phyloP scores from a whole-genome alignment of 768 basidiomycete genomes.

The Cystofilobasidium macerans region DNA sequence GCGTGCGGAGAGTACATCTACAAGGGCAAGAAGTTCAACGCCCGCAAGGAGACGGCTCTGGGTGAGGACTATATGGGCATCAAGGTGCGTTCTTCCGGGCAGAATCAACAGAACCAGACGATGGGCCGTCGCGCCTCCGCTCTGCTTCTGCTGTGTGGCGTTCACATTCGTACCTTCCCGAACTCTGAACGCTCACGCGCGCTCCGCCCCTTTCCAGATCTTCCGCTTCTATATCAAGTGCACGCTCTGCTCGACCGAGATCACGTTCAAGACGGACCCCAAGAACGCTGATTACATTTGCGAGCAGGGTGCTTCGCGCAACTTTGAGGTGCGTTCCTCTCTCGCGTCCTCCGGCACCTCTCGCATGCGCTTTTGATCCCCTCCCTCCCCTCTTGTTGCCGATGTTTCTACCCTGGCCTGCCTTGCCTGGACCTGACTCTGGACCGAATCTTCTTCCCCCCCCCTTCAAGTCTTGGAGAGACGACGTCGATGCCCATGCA shows the following conservation, averaged over 20 bases:
- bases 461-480: conserved; percentile 33
- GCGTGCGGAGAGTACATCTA: conserved; percentile 92
- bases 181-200: neutral
- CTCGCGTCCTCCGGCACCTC: neutral
- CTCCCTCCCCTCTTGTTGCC: neutral
- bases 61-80: conserved; percentile 97
- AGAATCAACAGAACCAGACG: no score
- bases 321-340: conserved; percentile 60
- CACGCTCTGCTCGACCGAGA: conserved; percentile 90
- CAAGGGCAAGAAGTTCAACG: conserved; percentile 95
- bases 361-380: neutral
- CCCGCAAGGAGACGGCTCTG: conserved; percentile 92
- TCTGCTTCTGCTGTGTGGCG: no score
- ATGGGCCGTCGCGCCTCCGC: no score
- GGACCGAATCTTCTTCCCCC: neutral
- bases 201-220: conserved; percentile 31
- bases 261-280: conserved; percentile 84
- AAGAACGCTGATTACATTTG: conserved; percentile 79
- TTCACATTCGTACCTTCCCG: neutral
- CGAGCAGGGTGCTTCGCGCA: conserved; percentile 93
- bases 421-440: no score
- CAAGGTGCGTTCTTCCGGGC: conserved; percentile 65
- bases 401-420: neutral
- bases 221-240: conserved; percentile 46
- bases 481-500: conserved; percentile 37